These are phyloP conservation scores for Exophiala viscosa DNA, from an alignment of 2,329 filamentous ascomycete genomes.

Conservation along the genomic window DNA sequence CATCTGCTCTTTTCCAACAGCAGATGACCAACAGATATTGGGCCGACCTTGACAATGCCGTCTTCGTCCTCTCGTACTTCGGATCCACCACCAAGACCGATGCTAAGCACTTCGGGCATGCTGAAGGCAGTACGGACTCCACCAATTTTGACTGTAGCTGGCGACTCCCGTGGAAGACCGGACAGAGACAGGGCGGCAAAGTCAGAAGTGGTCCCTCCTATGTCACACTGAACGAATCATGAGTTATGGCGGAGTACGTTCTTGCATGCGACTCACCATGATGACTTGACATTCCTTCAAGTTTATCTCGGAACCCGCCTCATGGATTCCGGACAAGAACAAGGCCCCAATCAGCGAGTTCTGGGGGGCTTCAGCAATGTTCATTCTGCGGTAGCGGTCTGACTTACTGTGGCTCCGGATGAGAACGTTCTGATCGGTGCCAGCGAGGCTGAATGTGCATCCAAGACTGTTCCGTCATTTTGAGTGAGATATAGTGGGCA, in stretches of 20 bases:
- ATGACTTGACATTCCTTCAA: constrained; percentile 27
- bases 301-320: not conserved
- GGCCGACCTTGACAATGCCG: constrained; percentile 43
- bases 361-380: too few relatives aligned
- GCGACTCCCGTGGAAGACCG: constrained; percentile 59
- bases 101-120: constrained; percentile 54
- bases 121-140: constrained; percentile 59
- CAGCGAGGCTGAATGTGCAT: constrained; percentile 51
- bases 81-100: constrained; percentile 56
- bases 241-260: too few relatives aligned
- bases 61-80: constrained; percentile 35
- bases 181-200: constrained; percentile 56
- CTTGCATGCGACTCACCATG: too few relatives aligned
- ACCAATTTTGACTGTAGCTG: constrained; percentile 56
- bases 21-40: constrained; percentile 53
- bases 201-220: constrained; percentile 61
- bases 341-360: constrained; percentile 63
- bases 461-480: constrained; percentile 61
- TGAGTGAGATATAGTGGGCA: constrained; percentile 61
- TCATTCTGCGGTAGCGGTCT: too few relatives aligned
- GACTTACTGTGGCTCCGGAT: constrained; percentile 61
- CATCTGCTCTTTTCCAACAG: constrained; percentile 47
- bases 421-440: constrained; percentile 61
- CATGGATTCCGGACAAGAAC: constrained; percentile 47
- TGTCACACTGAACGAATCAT: too few relatives aligned